A percentile compares a stretch with the other conserved stretches of the same genome.
phyloP scores from a whole-genome alignment of 805 yeast species.

The Metschnikowia lochheadii region DNA sequence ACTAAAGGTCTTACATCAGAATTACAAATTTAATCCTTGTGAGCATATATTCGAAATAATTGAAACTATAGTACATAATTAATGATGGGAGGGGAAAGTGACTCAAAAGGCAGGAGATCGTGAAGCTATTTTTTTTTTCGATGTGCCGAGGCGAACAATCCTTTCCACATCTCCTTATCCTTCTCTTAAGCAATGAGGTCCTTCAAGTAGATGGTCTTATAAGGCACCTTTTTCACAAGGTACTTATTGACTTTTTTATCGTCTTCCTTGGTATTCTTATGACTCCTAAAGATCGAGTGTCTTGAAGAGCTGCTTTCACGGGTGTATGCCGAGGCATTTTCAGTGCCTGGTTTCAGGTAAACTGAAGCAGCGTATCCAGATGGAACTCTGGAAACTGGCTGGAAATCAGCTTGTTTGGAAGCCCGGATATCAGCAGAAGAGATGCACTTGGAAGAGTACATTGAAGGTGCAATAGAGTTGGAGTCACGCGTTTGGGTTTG shows the following conservation, averaged over 20 bases:
- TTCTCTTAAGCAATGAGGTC: slow-evolving; percentile 10
- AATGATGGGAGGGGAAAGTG: slow-evolving; percentile 1
- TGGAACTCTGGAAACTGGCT: neutral
- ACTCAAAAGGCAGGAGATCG: neutral
- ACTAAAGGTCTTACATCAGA: neutral
- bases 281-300: neutral
- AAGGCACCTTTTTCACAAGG: slow-evolving; percentile 22
- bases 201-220: slow-evolving; percentile 18
- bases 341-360: slow-evolving; percentile 7
- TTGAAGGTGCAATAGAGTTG: slow-evolving; percentile 6
- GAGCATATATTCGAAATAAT: neutral
- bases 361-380: slow-evolving; percentile 11
- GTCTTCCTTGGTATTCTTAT: slow-evolving; percentile 3
- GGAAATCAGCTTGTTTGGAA: neutral
- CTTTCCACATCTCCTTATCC: neutral
- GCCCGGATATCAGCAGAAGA: slow-evolving; percentile 15
- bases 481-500: neutral
- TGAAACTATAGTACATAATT: slow-evolving; percentile 1
- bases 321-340: slow-evolving; percentile 2
- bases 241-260: slow-evolving; percentile 23
- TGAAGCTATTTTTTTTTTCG: slow-evolving; percentile 4
- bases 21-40: neutral
- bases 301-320: neutral
- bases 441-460: slow-evolving; percentile 10
- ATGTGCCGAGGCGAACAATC: slow-evolving; percentile 12